Evolutionary conservation across 306 rosid species (phyloP), one percentile per base, ranked within the genome.

Genomic region (Ammopiptanthus mongolicus): DNA sequence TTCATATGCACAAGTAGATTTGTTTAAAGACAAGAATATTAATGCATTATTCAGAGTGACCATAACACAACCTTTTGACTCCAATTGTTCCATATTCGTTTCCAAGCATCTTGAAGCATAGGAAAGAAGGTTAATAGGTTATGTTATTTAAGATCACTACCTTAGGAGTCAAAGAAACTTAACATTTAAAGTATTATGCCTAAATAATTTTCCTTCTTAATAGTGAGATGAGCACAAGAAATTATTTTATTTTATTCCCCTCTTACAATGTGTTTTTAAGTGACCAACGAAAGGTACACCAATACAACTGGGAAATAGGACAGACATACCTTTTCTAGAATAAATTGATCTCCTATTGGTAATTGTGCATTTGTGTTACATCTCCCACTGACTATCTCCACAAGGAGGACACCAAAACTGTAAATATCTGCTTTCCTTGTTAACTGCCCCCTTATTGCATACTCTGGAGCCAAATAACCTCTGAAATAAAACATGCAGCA

Each of bases 401-500:
- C 80, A 44, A 94, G 90, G 19, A 94, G 96, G 46, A 91, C 98
- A 0, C 98, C 98, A 14, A 94, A 94, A 75, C 98, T 88, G 83
- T 94, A 94, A 36, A 94, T 64, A 81, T 94, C 98, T 50, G 98
- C 96, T 88, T 82, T 94, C 67, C 96, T 83, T 5, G 98, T 94
- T 65, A 94, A 78, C 71, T 88, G 97, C 28, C 98, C 98, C 76
- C 93, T 79, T 39, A 94, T 87, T 11, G 98, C 98, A 57, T 94
- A 94, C 72, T 94, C 98, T 2, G 98, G 98, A 19, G 98, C 98
- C 80, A 94, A 71, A 84, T 94, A 94, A 65, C 98, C 98, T 80
- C 98, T 94, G 74, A 70, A 84, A 85, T 68, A 71, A 68, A 63
- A 80, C 28, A 81, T 41, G 51, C 18, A 75, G 19, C 55, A 17